phyloP scores from a whole-genome alignment of 331 rosid species.

The Acacia concinna region DNA sequence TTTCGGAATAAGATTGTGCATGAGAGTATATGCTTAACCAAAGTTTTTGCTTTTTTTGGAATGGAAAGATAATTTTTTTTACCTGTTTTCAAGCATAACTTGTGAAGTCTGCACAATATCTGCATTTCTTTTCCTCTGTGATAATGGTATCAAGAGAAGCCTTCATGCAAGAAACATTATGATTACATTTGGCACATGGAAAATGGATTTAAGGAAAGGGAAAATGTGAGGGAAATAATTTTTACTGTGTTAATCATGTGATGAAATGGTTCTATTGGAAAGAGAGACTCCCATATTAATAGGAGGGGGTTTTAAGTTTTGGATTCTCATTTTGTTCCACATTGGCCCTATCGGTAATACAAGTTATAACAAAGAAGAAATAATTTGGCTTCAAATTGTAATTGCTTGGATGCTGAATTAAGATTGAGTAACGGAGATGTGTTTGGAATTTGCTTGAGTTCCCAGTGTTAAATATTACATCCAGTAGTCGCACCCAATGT shows the following conservation, averaged over 20 bases:
- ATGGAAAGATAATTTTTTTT: not conserved
- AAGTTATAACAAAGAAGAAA: not conserved
- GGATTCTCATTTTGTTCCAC: not conserved
- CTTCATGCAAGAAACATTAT: not conserved
- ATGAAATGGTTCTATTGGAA: not conserved
- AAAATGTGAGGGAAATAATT: not conserved
- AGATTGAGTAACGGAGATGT: constrained; percentile 12
- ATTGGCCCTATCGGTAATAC: not conserved
- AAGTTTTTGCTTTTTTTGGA: not conserved
- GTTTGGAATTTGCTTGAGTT: constrained; percentile 9
- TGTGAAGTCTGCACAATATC: not conserved
- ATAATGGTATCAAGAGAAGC: not conserved
- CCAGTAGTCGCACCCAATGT: constrained; percentile 2
- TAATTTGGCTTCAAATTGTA: not conserved
- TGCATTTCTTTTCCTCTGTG: not conserved
- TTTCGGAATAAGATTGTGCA: not conserved
- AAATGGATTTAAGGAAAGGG: not conserved
- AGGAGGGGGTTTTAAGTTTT: not conserved
- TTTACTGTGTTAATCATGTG: not conserved
- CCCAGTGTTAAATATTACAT: constrained; percentile 4
- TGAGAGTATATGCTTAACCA: not conserved
- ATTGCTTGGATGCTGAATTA: not conserved
- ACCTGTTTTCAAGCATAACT: not conserved
- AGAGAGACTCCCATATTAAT: not conserved
- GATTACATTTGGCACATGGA: not conserved